phyloP scores from a whole-genome alignment of 169 alveolate genomes.

The Babesia gibsoni region DNA sequence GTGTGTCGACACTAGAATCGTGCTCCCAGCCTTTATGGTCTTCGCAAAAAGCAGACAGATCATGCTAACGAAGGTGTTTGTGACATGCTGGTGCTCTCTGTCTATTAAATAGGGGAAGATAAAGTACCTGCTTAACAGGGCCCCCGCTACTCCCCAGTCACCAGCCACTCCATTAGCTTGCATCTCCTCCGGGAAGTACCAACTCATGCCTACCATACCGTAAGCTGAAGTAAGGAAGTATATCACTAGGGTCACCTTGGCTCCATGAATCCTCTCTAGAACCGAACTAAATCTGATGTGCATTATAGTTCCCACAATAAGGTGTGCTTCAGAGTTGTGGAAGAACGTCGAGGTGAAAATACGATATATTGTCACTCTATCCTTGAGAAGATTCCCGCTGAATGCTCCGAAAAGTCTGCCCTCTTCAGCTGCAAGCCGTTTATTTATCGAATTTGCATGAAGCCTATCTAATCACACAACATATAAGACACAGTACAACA shows the following conservation, averaged over 20 bases:
- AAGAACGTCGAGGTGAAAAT: conserved; percentile 54
- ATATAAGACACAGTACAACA: neutral
- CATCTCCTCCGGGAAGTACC: conserved; percentile 22
- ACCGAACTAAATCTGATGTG: conserved; percentile 65
- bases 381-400: conserved; percentile 40
- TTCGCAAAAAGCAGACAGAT: conserved; percentile 51
- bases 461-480: neutral
- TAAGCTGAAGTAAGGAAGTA: conserved; percentile 47
- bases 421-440: neutral
- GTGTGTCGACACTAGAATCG: conserved; percentile 44
- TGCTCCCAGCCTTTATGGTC: conserved; percentile 30
- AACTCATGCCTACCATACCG: conserved; percentile 59
- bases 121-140: conserved; percentile 56
- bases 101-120: conserved; percentile 48
- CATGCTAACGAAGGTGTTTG: conserved; percentile 46
- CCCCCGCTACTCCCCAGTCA: conserved; percentile 69
- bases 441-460: neutral
- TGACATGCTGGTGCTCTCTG: conserved; percentile 54
- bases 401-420: conserved; percentile 41
- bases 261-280: conserved; percentile 48
- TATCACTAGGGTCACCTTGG: conserved; percentile 22
- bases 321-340: conserved; percentile 56
- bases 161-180: conserved; percentile 67
- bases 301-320: conserved; percentile 60
- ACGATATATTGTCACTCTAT: conserved; percentile 34